Base-by-base conservation (phyloP, 495 filamentous ascomycete species). In the Podospora comata region DNA sequence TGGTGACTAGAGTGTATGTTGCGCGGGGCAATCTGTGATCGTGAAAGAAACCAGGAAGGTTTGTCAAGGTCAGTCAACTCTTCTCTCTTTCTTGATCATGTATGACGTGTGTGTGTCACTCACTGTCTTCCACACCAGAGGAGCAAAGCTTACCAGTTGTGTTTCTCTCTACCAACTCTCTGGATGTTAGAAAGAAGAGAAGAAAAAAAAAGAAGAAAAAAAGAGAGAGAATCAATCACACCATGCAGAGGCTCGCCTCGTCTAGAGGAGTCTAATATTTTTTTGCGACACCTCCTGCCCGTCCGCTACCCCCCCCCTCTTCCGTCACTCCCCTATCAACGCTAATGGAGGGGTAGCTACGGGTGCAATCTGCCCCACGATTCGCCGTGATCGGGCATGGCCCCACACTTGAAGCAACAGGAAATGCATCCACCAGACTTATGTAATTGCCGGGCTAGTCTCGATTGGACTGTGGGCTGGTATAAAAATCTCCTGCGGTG, bases 1-100 rank as follows among this genome's bases (percentile, higher is more conserved):
- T 83, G 53, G 71, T 73, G 75, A 72, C 67, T 34, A 34, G 68
- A 34, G 26, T 66, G n/a, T 34, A 60, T 66, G 48, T 56, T 56
- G 65, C 55, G 56, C 32, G 69, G 55, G 44, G 67, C 7, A 65
- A 68, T 32, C 64, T 65, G 39, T 48, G 13, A 54, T 56, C 26
- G 53, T 5, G 18, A 44, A 0, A 62, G 30, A 61, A 61, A 32
- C 30, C 30, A 32, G 32, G 19, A 61, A 39, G 34, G 28, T 62
- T 34, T 32, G 26, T 48, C 23, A 48, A 13, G 13, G 60, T 62
- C 27, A 62, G 60, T 32, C 39, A 48, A 60, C 20, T 23, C 19
- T 23, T 60, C 5, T 34, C 20, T n/a, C 3, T 15, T 28, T 18
- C 30, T 19, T 19, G 30, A 62, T 28, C 11, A 58, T 19, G n/a